Percentiles rank a stretch among this genome's conserved stretches.
These are phyloP conservation scores for Rhinocladiella mackenziei DNA, from an alignment of 2,329 filamentous ascomycete species.

Conservation along the genomic window DNA sequence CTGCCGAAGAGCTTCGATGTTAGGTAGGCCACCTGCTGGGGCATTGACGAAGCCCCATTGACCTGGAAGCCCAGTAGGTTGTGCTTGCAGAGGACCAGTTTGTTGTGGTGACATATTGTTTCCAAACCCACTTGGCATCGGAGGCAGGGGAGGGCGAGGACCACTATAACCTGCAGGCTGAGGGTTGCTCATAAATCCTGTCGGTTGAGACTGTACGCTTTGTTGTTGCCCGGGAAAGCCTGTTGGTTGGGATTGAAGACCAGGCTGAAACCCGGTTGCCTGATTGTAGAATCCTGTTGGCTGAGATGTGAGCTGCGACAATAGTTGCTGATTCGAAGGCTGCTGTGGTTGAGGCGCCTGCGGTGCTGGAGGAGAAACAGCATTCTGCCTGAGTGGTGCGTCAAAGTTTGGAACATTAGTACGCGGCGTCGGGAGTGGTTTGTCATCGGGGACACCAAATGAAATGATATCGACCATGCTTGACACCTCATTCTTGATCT, in stretches of 20 bases:
- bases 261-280: conserved; percentile 63
- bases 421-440: conserved; percentile 47
- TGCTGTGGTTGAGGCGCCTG: conserved; percentile 69
- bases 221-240: conserved; percentile 33
- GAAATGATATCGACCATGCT: conserved; percentile 99
- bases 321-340: conserved; percentile 62
- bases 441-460: conserved; percentile 80
- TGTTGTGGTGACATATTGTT: conserved; percentile 56
- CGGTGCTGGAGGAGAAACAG: conserved; percentile 47
- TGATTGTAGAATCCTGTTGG: conserved; percentile 53
- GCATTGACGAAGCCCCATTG: conserved; percentile 99
- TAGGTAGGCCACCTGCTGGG: conserved; percentile 80
- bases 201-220: conserved; percentile 61
- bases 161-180: conserved; percentile 78
- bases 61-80: conserved; percentile 86
- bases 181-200: conserved; percentile 66
- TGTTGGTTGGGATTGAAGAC: conserved; percentile 45
- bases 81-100: conserved; percentile 78
- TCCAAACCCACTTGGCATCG: conserved; percentile 74
- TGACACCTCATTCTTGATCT: conserved; percentile 91
- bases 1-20: conserved; percentile 86
- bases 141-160: conserved; percentile 71
- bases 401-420: conserved; percentile 70
- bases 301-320: conserved; percentile 54
- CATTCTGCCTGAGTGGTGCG: conserved; percentile 49